phyloP scores from a whole-genome alignment of 257 asterid genomes.

The Solanum tarapatanum region DNA sequence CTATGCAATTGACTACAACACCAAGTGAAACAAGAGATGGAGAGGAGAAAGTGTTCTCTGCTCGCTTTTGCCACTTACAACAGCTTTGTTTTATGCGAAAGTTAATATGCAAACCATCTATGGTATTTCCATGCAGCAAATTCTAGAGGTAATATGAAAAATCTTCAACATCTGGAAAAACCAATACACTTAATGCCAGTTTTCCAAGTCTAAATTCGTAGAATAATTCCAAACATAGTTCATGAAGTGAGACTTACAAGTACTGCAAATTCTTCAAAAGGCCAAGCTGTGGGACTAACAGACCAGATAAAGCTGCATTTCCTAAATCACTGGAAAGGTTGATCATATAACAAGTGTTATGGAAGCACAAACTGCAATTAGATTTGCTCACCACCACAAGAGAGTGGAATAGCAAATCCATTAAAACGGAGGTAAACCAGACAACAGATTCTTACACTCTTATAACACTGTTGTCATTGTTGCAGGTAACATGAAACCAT shows the following conservation, averaged over 20 bases:
- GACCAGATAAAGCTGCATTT: conserved; percentile 94
- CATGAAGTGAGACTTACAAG: conserved; percentile 38
- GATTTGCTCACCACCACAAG: neutral
- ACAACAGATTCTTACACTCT: conserved; percentile 61
- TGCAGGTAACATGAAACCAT: conserved; percentile 99
- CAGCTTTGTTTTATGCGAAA: neutral
- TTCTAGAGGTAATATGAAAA: neutral
- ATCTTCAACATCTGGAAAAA: neutral
- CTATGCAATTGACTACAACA: neutral
- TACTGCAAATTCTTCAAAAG: conserved; percentile 88
- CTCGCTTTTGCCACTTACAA: neutral
- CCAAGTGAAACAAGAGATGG: neutral
- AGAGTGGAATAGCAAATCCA: neutral
- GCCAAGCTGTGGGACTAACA: conserved; percentile 91
- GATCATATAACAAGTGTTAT: neutral
- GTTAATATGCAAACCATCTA: neutral
- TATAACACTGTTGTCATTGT: conserved; percentile 92
- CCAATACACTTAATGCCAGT: neutral
- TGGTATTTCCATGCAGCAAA: neutral
- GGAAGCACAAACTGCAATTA: neutral
- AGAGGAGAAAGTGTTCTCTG: neutral
- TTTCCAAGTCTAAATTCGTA: neutral
- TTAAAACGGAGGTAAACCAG: neutral
- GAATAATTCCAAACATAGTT: neutral
- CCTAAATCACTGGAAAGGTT: conserved; percentile 70